A percentile compares a stretch with the other conserved stretches of the same genome.
phyloP scores from a whole-genome alignment of 1,139 yeast genomes.

The Citeromyces hawaiiensis region DNA sequence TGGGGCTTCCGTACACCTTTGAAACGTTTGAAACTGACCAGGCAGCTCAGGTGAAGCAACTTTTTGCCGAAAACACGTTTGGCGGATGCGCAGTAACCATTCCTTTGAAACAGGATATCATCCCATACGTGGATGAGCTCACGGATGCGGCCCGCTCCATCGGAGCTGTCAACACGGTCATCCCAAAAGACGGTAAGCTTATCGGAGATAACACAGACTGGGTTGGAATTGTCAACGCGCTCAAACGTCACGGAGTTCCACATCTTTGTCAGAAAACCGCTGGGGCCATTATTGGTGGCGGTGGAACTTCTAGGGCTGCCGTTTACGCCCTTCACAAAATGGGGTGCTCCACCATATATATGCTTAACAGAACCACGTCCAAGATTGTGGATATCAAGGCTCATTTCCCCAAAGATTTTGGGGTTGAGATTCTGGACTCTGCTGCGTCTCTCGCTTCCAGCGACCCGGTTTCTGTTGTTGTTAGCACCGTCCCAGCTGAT shows the following conservation, averaged over 20 bases:
- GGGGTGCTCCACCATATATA: conserved; percentile 68
- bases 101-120: conserved; percentile 74
- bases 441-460: conserved; percentile 27
- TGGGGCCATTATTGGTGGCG: conserved; percentile 86
- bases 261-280: conserved; percentile 19
- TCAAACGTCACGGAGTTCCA: conserved; percentile 48
- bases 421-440: conserved; percentile 45
- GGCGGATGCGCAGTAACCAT: conserved; percentile 92
- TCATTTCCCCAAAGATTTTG: conserved; percentile 47
- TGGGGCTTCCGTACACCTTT: conserved; percentile 73
- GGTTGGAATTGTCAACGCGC: conserved; percentile 73
- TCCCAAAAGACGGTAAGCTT: conserved; percentile 43
- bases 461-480: conserved; percentile 43
- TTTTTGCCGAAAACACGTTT: conserved; percentile 37
- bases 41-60: conserved; percentile 32
- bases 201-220: conserved; percentile 93
- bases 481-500: conserved; percentile 87
- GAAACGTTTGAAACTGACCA: conserved; percentile 53
- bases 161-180: conserved; percentile 90
- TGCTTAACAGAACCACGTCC: conserved; percentile 67
- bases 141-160: conserved; percentile 63
- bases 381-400: conserved; percentile 48
- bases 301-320: conserved; percentile 96
- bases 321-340: conserved; percentile 69
- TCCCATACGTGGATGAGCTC: conserved; percentile 47